Evolutionary conservation across 805 yeast species (phyloP).

Genomic region (Ogataea dorogensis): DNA sequence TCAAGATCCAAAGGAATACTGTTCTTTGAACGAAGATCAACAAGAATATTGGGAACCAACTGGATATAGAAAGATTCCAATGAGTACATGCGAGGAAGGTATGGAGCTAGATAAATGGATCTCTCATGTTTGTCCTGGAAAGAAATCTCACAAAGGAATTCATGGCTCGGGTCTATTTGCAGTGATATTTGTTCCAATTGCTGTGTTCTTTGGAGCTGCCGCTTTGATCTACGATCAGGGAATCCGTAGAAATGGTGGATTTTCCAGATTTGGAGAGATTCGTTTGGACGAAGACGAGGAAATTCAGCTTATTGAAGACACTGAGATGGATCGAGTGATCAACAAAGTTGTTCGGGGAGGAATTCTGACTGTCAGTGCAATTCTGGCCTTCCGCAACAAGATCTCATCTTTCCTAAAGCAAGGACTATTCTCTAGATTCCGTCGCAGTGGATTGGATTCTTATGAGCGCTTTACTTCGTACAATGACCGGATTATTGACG

Average conservation of each 20-base stretch:
- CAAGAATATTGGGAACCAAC: constrained; percentile 84
- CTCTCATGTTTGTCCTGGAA: constrained; percentile 85
- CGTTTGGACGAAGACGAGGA: constrained; percentile 74
- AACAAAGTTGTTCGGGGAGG: constrained; percentile 61
- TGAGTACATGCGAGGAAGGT: constrained; percentile 86
- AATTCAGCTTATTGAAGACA: constrained; percentile 54
- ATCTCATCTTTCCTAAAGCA: constrained; percentile 22
- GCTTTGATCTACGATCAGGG: constrained; percentile 81
- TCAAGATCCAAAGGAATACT: constrained; percentile 58
- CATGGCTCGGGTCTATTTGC: constrained; percentile 53
- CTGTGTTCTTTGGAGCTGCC: constrained; percentile 49
- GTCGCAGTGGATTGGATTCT: constrained; percentile 20
- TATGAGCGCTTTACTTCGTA: constrained; percentile 26
- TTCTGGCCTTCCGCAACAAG: constrained; percentile 18
- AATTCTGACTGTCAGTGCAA: constrained; percentile 33
- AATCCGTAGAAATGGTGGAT: constrained; percentile 74
- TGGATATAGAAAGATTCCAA: constrained; percentile 84
- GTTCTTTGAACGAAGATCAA: constrained; percentile 50
- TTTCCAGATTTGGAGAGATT: constrained; percentile 78
- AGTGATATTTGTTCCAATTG: constrained; percentile 56
- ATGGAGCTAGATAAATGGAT: constrained; percentile 61
- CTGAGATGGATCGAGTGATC: constrained; percentile 54
- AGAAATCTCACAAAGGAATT: constrained; percentile 53
- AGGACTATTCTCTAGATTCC: constrained; percentile 25
- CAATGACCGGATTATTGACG: constrained; percentile 33